These are phyloP conservation scores for Pezicula carpinea DNA, from an alignment of 2,329 filamentous ascomycete genomes.

Conservation along the genomic window DNA sequence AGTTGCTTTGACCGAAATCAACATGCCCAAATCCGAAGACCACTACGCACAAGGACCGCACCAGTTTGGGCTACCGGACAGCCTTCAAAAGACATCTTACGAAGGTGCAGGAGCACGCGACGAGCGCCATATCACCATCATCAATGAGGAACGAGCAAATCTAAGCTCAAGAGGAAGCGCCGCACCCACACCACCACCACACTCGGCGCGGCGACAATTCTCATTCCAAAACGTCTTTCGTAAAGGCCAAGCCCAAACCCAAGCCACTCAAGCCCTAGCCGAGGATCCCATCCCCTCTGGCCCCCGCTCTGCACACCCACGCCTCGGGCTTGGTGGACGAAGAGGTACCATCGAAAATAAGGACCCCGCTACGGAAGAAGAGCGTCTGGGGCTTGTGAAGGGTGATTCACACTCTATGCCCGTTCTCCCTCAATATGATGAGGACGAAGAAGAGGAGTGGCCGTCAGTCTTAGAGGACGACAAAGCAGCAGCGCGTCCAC, in stretches of 20 bases:
- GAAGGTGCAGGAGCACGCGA: slow-evolving; percentile 40
- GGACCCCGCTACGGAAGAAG: slow-evolving; percentile 71
- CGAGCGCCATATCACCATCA: slow-evolving; percentile 44
- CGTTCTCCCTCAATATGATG: slow-evolving; percentile 15
- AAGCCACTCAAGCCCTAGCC: slow-evolving; percentile 8
- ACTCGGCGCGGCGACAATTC: slow-evolving; percentile 70
- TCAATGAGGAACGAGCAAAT: slow-evolving; percentile 22
- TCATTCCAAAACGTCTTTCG: slow-evolving; percentile 83
- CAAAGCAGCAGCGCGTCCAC: too few relatives aligned
- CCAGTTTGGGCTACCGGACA: slow-evolving; percentile 44
- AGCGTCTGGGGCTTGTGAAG: slow-evolving; percentile 76
- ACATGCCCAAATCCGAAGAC: slow-evolving; percentile 42
- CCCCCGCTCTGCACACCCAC: slow-evolving; percentile 31
- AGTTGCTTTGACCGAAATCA: slow-evolving; percentile 58
- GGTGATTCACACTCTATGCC: slow-evolving; percentile 47
- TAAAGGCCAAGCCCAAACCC: slow-evolving; percentile 12
- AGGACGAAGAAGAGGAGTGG: slow-evolving; percentile 14
- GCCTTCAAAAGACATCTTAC: slow-evolving; percentile 43
- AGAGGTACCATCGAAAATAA: slow-evolving; percentile 35
- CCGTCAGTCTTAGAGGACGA: neutral
- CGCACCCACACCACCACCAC: slow-evolving; percentile 54
- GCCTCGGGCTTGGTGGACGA: slow-evolving; percentile 31
- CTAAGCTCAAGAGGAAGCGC: slow-evolving; percentile 22
- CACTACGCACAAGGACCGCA: slow-evolving; percentile 34
- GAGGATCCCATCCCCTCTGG: slow-evolving; percentile 14